These are phyloP conservation scores for Fusarium tanahbumbuense DNA, from an alignment of 2,329 filamentous ascomycete genomes.

Conservation along the genomic window DNA sequence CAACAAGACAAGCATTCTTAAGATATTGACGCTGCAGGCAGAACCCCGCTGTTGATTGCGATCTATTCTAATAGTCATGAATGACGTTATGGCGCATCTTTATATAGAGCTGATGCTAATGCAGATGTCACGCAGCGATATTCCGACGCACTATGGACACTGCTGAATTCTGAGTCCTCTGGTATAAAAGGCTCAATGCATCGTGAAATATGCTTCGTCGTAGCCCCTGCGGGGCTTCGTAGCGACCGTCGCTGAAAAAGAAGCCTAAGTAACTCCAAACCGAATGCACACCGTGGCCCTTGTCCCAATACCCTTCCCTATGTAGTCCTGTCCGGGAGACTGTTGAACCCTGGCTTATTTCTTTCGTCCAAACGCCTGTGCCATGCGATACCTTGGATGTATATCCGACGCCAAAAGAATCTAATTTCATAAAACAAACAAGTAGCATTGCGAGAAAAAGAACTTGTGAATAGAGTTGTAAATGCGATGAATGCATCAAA, in stretches of 20 bases:
- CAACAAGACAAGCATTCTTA: background rate
- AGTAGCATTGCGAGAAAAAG: conserved; percentile 29
- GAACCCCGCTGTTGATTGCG: conserved; percentile 25
- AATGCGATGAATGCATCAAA: conserved; percentile 10
- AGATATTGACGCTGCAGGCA: background rate
- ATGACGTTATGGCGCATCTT: conserved; percentile 38
- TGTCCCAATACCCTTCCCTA: conserved; percentile 19
- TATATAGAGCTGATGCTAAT: conserved; percentile 35
- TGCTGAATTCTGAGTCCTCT: conserved; percentile 5
- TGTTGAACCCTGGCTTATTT: conserved; percentile 25
- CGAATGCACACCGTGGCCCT: conserved; percentile 34
- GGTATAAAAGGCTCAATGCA: conserved; percentile 8
- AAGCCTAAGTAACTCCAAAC: conserved; percentile 31
- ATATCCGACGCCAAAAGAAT: conserved; percentile 38
- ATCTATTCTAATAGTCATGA: conserved; percentile 40
- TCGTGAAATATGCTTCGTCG: conserved; percentile 15
- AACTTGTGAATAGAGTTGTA: conserved; percentile 7
- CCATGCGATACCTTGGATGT: conserved; percentile 47
- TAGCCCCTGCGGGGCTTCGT: background rate
- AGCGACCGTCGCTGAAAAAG: conserved; percentile 17
- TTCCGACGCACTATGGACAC: conserved; percentile 9
- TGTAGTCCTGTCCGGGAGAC: conserved; percentile 24
- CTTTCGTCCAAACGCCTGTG: conserved; percentile 47
- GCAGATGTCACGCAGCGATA: conserved; percentile 1
- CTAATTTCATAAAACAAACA: conserved; percentile 30